Base-by-base conservation (phyloP, 768 basidiomycete genomes). In the Mycena chlorophos region DNA sequence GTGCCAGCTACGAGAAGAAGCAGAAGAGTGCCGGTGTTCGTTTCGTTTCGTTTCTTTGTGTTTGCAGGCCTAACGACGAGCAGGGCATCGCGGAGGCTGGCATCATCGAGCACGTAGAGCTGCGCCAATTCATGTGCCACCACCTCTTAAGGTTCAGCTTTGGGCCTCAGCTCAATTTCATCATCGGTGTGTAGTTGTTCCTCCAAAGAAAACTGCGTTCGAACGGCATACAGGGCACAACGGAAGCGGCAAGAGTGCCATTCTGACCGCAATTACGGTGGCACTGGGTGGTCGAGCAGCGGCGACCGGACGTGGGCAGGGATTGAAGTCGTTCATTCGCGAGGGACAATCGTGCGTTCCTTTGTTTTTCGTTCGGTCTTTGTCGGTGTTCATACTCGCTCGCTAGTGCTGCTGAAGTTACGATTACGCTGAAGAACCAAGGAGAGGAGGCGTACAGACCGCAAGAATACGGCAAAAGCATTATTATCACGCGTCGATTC, bases 71-170 rank as follows among this genome's bases (percentile, higher is more conserved):
- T n/a, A n/a, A n/a, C n/a, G n/a, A n/a, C n/a, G n/a, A n/a, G n/a
- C n/a, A 96, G 94, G 81, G 78, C 14, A 77, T 91, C 43, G 91
- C 94, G 4, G 88, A 95, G 49, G 83, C 87, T 63, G 96, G 95
- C 4, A 87, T 98, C 61, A 90, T 98, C 57, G 88, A 92, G 63
- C 78, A 80, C 29, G 82, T 97, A 39, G 88, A 94, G 66, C 85
- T 93, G 83, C 80, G 85, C 65, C 88, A 98, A 66, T 98, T 98
- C 73, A 96, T 98, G 94, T 97, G 94, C 70, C 95, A 98, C 73
- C 81, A 85, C 68, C 86, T 80, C 70, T 77, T 94, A 42, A 86
- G 80, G 1, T 91, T 97, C 71, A 79, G 81, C 2, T 93, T 98
- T 60, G 93, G 94, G 0, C 88, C 90, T 8, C 92, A 95, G 69